Base-by-base conservation (phyloP, 305 asterid genomes). In the Plantago lanceolata region DNA sequence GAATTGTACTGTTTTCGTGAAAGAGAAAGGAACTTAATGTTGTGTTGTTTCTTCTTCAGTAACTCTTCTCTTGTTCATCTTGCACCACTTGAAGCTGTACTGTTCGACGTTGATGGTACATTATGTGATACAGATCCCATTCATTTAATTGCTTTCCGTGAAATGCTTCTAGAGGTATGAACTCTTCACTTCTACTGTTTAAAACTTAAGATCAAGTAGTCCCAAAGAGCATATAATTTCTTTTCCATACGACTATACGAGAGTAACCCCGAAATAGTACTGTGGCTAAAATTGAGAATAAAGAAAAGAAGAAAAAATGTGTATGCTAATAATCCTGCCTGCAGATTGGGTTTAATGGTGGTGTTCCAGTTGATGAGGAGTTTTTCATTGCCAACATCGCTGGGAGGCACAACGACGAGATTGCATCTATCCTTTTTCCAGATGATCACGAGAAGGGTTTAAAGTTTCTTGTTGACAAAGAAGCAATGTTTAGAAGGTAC, bases 61-160 rank as follows among this genome's bases (percentile, higher is more conserved):
- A 54, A 68, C 21, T 43, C 77, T 67, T 62, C 96, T 59, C 84
- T 91, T 57, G 65, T 75, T 66, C 72, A 79, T 59, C 80, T 80
- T 73, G 96, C 93, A 69, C 96, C 98, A 56, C 81, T 92, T 65
- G 84, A 92, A 77, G 98, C 98, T 28, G 89, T 89, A 17, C 75
- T 92, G 19, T 92, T 92, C 71, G 98, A 92, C 31, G 71, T 92
- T 21, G 98, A 92, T 73, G 98, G 98, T 65, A 92, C 98, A 48
- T 75, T 92, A 65, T 84, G 95, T 35, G 98, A 92, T 75, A 68
- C 98, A 2, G 98, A 92, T 72, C 98, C 98, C 68, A 78, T 92
- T 76, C 98, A 92, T 66, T 66, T 57, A 45, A 12, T 66, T 50
- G 96, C 96, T 60, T 89, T 87, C 72, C 84, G 82, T 6, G 94